A percentile compares a stretch with the other conserved stretches of the same genome.
Evolutionary conservation across 192 early-diverging fungal genomes (phyloP).

Genomic region (Haplosporangium gracile): DNA sequence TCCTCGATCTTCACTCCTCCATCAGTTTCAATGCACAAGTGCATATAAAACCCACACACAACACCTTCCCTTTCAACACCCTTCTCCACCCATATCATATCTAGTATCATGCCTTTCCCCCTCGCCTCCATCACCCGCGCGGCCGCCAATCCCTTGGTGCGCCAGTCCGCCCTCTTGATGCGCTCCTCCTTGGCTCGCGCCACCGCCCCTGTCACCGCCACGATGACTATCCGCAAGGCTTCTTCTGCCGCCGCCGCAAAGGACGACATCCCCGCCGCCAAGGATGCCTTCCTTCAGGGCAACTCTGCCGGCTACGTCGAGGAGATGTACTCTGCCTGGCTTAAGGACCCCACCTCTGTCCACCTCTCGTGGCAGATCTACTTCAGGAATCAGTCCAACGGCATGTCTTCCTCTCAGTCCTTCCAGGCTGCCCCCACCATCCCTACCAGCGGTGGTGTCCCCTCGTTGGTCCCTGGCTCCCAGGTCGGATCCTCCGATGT

Average conservation of each 20-base stretch:
- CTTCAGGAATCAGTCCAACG: conserved; percentile 85
- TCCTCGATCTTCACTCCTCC: neutral
- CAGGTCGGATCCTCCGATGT: conserved; percentile 70
- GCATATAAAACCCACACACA: neutral
- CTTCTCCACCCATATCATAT: neutral
- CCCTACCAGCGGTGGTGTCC: conserved; percentile 75
- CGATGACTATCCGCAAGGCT: conserved; percentile 41
- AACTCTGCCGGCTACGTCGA: conserved; percentile 90
- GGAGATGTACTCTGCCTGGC: conserved; percentile 97
- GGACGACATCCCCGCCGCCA: conserved; percentile 65
- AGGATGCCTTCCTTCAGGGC: conserved; percentile 90
- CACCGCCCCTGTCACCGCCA: conserved; percentile 31
- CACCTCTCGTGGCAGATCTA: conserved; percentile 98
- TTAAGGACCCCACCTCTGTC: conserved; percentile 89
- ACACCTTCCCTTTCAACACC: neutral
- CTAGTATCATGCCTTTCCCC: conserved; percentile 44
- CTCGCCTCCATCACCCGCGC: conserved; percentile 32
- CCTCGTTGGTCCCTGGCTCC: conserved; percentile 64
- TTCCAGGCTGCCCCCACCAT: conserved; percentile 88
- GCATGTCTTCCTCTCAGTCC: conserved; percentile 74
- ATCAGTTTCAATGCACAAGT: conserved; percentile 6
- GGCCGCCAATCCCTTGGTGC: conserved; percentile 19
- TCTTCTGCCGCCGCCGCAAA: conserved; percentile 27
- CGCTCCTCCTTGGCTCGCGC: conserved; percentile 37
- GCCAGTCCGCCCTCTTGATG: conserved; percentile 32